Evolutionary conservation across 768 basidiomycete species (phyloP).

Genomic region (Saitozyma podzolica): DNA sequence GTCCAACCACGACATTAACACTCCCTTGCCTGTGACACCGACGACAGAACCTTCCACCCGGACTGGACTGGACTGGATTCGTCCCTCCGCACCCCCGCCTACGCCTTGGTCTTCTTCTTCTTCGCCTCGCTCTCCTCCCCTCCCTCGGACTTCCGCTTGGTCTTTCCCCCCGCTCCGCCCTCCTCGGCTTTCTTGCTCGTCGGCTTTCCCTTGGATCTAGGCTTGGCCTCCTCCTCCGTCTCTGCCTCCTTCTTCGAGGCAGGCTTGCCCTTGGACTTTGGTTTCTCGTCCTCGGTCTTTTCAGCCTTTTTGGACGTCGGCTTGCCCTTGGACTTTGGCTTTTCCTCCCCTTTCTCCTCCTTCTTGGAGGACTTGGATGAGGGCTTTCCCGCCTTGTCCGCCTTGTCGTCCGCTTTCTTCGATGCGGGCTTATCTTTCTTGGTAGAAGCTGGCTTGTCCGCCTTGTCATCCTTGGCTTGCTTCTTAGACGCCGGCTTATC

Average conservation of each 20-base stretch:
- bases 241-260: slow-evolving; percentile 11
- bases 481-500: slow-evolving; percentile 21
- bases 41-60: too few species aligned
- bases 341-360: slow-evolving; percentile 12
- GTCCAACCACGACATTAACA: too few species aligned
- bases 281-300: slow-evolving; percentile 14
- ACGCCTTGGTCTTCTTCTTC: slow-evolving; percentile 11
- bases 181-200: slow-evolving; percentile 14
- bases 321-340: slow-evolving; percentile 22
- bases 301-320: slow-evolving; percentile 9
- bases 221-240: slow-evolving; percentile 21
- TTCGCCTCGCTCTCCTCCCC: slow-evolving; percentile 4
- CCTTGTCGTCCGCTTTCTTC: slow-evolving; percentile 33
- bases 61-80: too few species aligned
- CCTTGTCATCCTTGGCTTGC: slow-evolving; percentile 12
- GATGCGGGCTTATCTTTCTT: slow-evolving; percentile 44
- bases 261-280: slow-evolving; percentile 14
- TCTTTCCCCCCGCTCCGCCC: slow-evolving; percentile 7
- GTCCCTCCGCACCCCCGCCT: neutral
- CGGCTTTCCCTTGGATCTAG: slow-evolving; percentile 14
- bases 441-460: slow-evolving; percentile 7
- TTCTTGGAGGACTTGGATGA: slow-evolving; percentile 9
- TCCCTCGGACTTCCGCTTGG: slow-evolving; percentile 11
- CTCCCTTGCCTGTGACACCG: too few species aligned
- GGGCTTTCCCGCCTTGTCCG: slow-evolving; percentile 11